Percentiles rank a stretch among this genome's conserved stretches.
These are phyloP conservation scores for Inonotus hispidus DNA, from an alignment of 1,284 basidiomycete species.

Conservation along the genomic window DNA sequence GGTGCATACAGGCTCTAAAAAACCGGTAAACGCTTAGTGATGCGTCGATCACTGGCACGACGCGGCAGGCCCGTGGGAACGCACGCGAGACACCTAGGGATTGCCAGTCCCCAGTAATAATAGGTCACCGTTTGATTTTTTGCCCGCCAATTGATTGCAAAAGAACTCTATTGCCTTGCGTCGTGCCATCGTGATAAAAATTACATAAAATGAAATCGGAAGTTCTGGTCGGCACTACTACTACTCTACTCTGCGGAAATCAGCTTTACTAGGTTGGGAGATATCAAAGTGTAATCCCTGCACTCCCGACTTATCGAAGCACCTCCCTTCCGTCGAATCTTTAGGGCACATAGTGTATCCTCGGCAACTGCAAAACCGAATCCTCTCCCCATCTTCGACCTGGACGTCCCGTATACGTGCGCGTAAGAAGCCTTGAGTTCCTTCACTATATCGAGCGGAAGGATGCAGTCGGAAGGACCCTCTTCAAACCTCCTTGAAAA, in stretches of 20 bases:
- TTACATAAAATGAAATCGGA: neutral
- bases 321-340: slow-evolving; percentile 34
- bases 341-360: slow-evolving; percentile 40
- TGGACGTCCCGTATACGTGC: slow-evolving; percentile 21
- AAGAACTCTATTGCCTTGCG: too few relatives aligned
- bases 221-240: neutral
- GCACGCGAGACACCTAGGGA: too few relatives aligned
- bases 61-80: too few relatives aligned
- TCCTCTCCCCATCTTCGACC: neutral
- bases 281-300: slow-evolving; percentile 20
- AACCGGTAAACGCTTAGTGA: too few relatives aligned
- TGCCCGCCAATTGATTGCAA: too few relatives aligned
- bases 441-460: slow-evolving; percentile 14
- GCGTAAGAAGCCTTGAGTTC: slow-evolving; percentile 49
- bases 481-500: slow-evolving; percentile 13
- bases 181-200: neutral
- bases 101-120: too few relatives aligned
- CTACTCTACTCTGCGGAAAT: neutral
- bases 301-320: slow-evolving; percentile 24
- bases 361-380: slow-evolving; percentile 48
- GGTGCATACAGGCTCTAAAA: too few relatives aligned
- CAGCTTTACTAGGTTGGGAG: neutral
- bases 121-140: too few relatives aligned
- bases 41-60: too few relatives aligned
- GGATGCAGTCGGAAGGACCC: neutral